Percentiles rank a stretch among this genome's conserved stretches.
phyloP scores from a whole-genome alignment of 306 rosid species.

The Quercus suber region DNA sequence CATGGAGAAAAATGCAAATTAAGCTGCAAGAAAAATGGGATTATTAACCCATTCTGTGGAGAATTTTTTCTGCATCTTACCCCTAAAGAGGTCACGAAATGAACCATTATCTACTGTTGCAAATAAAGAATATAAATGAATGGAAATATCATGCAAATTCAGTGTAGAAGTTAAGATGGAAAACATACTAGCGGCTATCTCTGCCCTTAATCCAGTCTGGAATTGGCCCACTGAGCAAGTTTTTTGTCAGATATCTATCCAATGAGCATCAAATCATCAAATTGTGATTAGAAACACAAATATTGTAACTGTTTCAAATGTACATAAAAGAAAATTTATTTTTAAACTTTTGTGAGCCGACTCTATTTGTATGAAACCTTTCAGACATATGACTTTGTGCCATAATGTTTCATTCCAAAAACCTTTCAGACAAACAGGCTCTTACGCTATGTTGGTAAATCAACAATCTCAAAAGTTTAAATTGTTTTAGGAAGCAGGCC shows the following conservation, averaged over 20 bases:
- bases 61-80: background rate
- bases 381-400: background rate
- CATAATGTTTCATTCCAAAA: background rate
- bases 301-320: background rate
- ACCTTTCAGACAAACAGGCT: too few species aligned
- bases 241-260: conserved; percentile 26
- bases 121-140: background rate
- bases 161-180: background rate
- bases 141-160: background rate
- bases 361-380: background rate
- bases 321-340: background rate
- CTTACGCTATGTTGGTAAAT: too few species aligned
- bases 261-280: background rate
- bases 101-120: background rate
- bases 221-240: conserved; percentile 25
- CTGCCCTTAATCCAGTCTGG: conserved; percentile 30
- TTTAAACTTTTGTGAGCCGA: background rate
- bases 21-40: background rate
- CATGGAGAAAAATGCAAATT: background rate
- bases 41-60: background rate
- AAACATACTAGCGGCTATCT: conserved; percentile 15
- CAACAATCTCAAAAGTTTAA: background rate
- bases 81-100: background rate
- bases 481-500: background rate
- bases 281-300: background rate